Evolutionary conservation across 495 filamentous ascomycete species (phyloP), one percentile per base, ranked within the genome.

Genomic region (Tuber aestivum): DNA sequence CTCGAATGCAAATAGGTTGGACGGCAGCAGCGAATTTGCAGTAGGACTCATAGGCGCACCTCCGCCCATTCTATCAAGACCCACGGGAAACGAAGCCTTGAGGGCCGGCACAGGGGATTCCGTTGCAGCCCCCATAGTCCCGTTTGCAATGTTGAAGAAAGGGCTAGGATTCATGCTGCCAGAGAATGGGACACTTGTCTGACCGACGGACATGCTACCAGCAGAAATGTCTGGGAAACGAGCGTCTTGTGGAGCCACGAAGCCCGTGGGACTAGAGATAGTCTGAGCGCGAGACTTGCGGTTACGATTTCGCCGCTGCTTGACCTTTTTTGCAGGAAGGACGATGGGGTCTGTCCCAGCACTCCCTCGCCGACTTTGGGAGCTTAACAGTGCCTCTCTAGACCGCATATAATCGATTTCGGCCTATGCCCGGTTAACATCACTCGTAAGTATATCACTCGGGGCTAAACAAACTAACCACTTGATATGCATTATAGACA

Each of bases 31-130:
- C 37, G 91, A 87, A 71, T 92, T 89, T 14, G 93, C 93, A 20
- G 92, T 91, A 40, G 93, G 93, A 78, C 93, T 95, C 83, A 95
- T 92, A 42, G 92, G 91, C 32, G 89, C 91, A 61, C 90, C 88
- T 50, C 84, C 89, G 72, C 87, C 88, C 65, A 90, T 84, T 5
- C 78, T 72, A 50, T 80, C 78, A 32, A 80, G 78, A 35, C 74
- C 78, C 71, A 81, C 44, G 38, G 75, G 74, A 40, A 79, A 71
- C 81, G 81, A 74, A 73, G 76, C 16, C 56, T 75, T 73, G 27
- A 74, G 44, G 65, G 14, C 21, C 14, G 77, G 44, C 40, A 87
- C 80, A 32, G 86, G 83, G 84, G 87, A 88, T 42, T 79, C 78
- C 12, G 74, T 73, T 23, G 76, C 74, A 16, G 74, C 73, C 27